A percentile compares a stretch with the other conserved stretches of the same genome.
phyloP scores from a whole-genome alignment of 148 eudicot species.

The Rhododendron kiyosumense region DNA sequence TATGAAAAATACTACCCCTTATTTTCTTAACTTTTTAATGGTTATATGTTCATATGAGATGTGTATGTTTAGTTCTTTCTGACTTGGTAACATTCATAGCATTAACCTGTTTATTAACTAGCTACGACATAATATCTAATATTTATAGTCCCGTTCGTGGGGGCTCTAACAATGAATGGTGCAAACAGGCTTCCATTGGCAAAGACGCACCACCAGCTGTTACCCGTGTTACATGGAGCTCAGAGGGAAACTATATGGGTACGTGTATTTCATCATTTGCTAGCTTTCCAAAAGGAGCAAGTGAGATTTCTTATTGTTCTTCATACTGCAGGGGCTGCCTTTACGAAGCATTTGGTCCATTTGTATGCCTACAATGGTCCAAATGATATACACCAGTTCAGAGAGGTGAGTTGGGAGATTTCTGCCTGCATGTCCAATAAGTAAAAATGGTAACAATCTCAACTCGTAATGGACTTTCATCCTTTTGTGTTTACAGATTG shows the following conservation, averaged over 20 bases:
- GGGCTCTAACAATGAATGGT: conserved; percentile 16
- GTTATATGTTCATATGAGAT: neutral
- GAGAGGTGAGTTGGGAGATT: conserved; percentile 50
- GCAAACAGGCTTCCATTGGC: conserved; percentile 52
- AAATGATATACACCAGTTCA: conserved; percentile 69
- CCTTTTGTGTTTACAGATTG: conserved; percentile 45
- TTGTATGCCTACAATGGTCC: conserved; percentile 66
- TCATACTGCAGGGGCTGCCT: conserved; percentile 77
- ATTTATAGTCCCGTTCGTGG: neutral
- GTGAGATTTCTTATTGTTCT: neutral
- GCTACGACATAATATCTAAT: neutral
- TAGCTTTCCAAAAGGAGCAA: neutral
- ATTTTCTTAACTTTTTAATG: neutral
- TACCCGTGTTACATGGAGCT: conserved; percentile 81
- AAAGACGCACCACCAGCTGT: conserved; percentile 53
- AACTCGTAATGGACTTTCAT: neutral
- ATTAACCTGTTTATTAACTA: neutral
- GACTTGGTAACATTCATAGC: neutral
- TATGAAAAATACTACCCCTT: neutral
- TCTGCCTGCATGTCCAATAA: conserved; percentile 6
- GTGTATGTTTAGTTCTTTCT: neutral
- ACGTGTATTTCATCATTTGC: conserved; percentile 15
- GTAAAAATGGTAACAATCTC: neutral
- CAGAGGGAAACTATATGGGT: conserved; percentile 80
- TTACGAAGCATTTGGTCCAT: conserved; percentile 70